Percentiles rank a stretch among this genome's conserved stretches.
Conservation (phyloP, 106 monocot species). For the Phalaenopsis aphrodite region DNA sequence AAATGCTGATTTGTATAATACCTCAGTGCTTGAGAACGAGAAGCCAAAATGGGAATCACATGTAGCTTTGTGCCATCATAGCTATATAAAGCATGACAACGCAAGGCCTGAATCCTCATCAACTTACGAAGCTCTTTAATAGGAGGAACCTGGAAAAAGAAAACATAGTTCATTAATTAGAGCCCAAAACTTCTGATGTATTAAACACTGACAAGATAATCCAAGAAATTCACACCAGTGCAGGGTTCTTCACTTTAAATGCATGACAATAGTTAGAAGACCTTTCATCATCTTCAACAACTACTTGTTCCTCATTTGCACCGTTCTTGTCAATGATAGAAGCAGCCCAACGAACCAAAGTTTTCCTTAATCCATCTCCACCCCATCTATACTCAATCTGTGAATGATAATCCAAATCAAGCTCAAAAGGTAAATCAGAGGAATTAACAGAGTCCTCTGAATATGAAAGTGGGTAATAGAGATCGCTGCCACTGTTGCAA, state of each 20-base stretch:
- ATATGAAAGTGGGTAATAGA: slow-evolving; percentile 73
- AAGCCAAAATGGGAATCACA: slow-evolving; percentile 88
- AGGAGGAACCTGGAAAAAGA: slow-evolving; percentile 52
- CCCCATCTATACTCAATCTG: slow-evolving; percentile 98
- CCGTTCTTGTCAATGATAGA: slow-evolving; percentile 50
- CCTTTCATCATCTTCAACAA: slow-evolving; percentile 61
- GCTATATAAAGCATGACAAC: slow-evolving; percentile 79
- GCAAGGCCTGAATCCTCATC: slow-evolving; percentile 86
- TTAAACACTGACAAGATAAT: neutral
- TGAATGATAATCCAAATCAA: slow-evolving; percentile 87
- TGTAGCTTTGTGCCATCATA: slow-evolving; percentile 79
- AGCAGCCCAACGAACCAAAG: slow-evolving; percentile 83
- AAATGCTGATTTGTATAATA: slow-evolving; percentile 11
- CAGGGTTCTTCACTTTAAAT: slow-evolving; percentile 63
- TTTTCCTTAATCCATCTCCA: slow-evolving; percentile 86
- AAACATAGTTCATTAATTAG: neutral
- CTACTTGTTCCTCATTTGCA: slow-evolving; percentile 47
- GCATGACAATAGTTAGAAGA: slow-evolving; percentile 78
- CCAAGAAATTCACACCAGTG: slow-evolving; percentile 31
- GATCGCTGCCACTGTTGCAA: slow-evolving; percentile 89
- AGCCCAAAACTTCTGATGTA: neutral
- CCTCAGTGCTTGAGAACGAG: slow-evolving; percentile 91
- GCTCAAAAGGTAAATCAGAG: slow-evolving; percentile 60
- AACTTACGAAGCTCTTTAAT: slow-evolving; percentile 72
- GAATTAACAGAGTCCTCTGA: slow-evolving; percentile 47